These are phyloP conservation scores for Rosa persica DNA, from an alignment of 306 rosid species.

Conservation along the genomic window DNA sequence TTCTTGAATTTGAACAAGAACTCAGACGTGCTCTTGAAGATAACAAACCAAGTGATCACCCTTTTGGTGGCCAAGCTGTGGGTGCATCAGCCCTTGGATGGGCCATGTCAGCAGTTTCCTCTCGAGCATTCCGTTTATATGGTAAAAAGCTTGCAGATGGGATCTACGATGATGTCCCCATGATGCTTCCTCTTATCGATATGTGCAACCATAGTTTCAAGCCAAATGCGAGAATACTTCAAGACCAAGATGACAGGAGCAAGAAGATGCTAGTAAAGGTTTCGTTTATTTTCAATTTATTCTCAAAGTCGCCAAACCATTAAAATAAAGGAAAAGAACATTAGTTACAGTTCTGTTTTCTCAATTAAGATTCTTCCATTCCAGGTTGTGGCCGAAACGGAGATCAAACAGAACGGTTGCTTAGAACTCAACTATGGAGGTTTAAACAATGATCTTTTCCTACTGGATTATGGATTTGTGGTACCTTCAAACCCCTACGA, in stretches of 20 bases:
- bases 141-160: conserved; percentile 61
- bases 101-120: conserved; percentile 98
- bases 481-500: conserved; percentile 77
- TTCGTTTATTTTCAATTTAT: background rate
- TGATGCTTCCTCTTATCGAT: conserved; percentile 97
- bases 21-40: conserved; percentile 48
- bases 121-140: conserved; percentile 80
- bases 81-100: conserved; percentile 95
- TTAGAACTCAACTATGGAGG: conserved; percentile 73
- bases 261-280: conserved; percentile 72
- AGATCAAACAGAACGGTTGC: conserved; percentile 56
- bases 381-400: conserved; percentile 89
- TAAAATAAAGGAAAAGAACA: conserved; percentile 6
- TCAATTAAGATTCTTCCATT: conserved; percentile 20
- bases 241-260: conserved; percentile 57
- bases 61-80: conserved; percentile 77
- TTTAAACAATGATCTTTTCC: conserved; percentile 77
- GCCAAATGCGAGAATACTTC: conserved; percentile 77
- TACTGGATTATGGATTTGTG: conserved; percentile 91
- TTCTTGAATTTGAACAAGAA: conserved; percentile 83
- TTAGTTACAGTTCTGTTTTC: conserved; percentile 7
- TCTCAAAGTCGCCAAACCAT: background rate
- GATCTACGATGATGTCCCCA: conserved; percentile 44
- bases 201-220: conserved; percentile 96
- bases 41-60: conserved; percentile 60